phyloP scores from a whole-genome alignment of 2,329 filamentous ascomycete species.

The Scorias spongiosa region DNA sequence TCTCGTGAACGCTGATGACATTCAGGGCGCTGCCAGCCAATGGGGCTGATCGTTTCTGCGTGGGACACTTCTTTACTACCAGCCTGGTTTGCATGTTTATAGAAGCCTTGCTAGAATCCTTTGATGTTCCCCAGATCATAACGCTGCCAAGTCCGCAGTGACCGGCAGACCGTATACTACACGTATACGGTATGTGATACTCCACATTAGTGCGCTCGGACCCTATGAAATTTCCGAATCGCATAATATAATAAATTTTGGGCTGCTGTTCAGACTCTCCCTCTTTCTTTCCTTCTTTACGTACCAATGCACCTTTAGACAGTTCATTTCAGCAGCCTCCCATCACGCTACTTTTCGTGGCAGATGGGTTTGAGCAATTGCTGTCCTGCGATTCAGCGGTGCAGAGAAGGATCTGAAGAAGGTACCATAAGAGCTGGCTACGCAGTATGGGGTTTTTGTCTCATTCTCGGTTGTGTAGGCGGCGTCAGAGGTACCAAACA shows the following conservation, averaged over 20 bases:
- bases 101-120: no score
- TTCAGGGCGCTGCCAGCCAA: constrained; percentile 34
- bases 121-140: no score
- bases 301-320: not conserved
- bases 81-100: no score
- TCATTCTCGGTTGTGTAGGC: not conserved
- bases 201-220: no score
- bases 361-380: not conserved
- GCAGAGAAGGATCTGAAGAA: not conserved
- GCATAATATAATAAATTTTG: no score
- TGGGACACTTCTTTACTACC: no score
- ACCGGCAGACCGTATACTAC: no score
- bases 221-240: no score
- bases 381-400: not conserved
- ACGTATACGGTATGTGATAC: no score
- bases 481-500: not conserved
- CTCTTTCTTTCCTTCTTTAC: not conserved
- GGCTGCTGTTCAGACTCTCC: not conserved
- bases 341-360: not conserved
- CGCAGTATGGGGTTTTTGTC: not conserved
- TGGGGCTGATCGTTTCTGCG: constrained; percentile 14
- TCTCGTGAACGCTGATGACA: constrained; percentile 49
- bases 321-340: not conserved
- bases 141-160: no score
- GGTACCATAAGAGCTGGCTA: not conserved